A percentile compares a stretch with the other conserved stretches of the same genome.
These are phyloP conservation scores for Teratosphaeria viscida DNA, from an alignment of 2,329 filamentous ascomycete genomes.

Conservation along the genomic window DNA sequence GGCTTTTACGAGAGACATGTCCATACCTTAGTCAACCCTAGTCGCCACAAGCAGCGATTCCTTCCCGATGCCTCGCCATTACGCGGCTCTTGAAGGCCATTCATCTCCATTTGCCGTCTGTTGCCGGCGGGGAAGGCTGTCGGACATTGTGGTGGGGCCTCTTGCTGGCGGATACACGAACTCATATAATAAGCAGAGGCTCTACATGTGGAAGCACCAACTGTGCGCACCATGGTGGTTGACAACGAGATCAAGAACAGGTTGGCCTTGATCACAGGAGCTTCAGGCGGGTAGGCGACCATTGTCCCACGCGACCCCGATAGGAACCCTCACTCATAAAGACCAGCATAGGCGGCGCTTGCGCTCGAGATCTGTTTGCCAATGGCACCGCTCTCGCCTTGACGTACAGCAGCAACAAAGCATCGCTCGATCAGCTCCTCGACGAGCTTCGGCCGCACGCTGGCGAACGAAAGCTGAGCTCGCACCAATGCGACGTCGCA, in stretches of 20 bases:
- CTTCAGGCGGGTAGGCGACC: slow-evolving; percentile 45
- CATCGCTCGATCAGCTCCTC: slow-evolving; percentile 37
- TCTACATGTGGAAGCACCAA: background rate
- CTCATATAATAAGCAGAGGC: too few relatives aligned
- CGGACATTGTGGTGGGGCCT: background rate
- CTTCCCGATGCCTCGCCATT: background rate
- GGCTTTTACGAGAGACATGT: too few relatives aligned
- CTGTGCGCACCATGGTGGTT: slow-evolving; percentile 3
- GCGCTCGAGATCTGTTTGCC: slow-evolving; percentile 44
- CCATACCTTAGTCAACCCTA: background rate
- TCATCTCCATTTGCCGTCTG: background rate
- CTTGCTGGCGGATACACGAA: background rate
- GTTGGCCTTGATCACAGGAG: slow-evolving; percentile 50
- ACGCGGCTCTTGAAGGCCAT: background rate
- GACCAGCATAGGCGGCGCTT: slow-evolving; percentile 49
- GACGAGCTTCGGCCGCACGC: slow-evolving; percentile 13
- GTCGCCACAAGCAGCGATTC: background rate
- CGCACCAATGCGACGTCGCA: slow-evolving; percentile 50
- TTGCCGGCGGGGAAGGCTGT: background rate
- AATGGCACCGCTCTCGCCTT: slow-evolving; percentile 47
- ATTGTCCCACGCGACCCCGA: background rate
- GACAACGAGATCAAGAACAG: slow-evolving; percentile 38
- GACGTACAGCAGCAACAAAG: slow-evolving; percentile 46
- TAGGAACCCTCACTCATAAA: background rate
- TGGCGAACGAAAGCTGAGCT: slow-evolving; percentile 35